phyloP scores from a whole-genome alignment of 2,329 filamentous ascomycete species.

The Xylariales sp. region DNA sequence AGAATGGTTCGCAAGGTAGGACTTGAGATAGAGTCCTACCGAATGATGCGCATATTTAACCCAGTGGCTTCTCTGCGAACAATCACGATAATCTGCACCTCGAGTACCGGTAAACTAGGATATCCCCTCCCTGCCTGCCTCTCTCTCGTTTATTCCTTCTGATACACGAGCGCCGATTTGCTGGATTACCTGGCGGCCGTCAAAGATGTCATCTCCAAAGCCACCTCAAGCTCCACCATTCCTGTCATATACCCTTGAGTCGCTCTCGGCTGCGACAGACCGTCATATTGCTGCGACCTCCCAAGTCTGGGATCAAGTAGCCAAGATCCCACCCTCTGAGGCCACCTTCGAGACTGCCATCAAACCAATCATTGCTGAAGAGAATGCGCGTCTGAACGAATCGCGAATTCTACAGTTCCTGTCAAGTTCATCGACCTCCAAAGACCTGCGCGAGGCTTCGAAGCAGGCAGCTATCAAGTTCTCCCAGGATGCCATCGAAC shows the following conservation, averaged over 20 bases:
- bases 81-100: too few relatives aligned
- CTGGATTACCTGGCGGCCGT: too few relatives aligned
- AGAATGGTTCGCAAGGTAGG: too few relatives aligned
- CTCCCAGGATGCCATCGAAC: not conserved
- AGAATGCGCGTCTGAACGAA: not conserved
- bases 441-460: conserved; percentile 1
- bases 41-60: too few relatives aligned
- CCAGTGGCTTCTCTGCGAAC: too few relatives aligned
- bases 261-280: not conserved
- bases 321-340: not conserved
- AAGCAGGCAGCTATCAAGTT: conserved; percentile 1
- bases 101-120: too few relatives aligned
- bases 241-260: conserved; percentile 1
- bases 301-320: conserved; percentile 3
- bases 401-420: not conserved
- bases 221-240: conserved; percentile 1
- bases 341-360: conserved; percentile 2
- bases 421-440: not conserved
- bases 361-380: not conserved
- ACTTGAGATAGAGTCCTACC: too few relatives aligned
- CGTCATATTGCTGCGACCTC: not conserved
- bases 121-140: too few relatives aligned
- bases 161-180: too few relatives aligned
- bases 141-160: too few relatives aligned
- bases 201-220: not conserved